Evolutionary conservation across 352 stramenopile genomes (phyloP).

Genomic region (Lagenidium giganteum): DNA sequence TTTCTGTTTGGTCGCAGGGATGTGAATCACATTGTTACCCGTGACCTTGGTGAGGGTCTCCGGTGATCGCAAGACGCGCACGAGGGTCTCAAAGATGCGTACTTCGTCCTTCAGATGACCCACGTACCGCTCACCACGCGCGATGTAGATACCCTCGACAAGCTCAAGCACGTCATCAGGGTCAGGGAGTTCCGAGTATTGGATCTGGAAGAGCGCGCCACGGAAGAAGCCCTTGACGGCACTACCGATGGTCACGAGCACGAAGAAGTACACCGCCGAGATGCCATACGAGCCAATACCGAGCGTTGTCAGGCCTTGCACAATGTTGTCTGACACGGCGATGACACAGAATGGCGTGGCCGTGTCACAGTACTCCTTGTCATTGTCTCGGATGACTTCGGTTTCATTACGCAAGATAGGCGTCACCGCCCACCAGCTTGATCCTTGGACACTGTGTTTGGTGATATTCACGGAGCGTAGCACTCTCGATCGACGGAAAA

Average conservation of each 20-base stretch:
- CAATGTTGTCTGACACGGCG: slow-evolving; percentile 83
- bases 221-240: slow-evolving; percentile 83
- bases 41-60: slow-evolving; percentile 85
- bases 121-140: slow-evolving; percentile 74
- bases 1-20: slow-evolving; percentile 80
- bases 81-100: slow-evolving; percentile 83
- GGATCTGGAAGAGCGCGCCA: slow-evolving; percentile 70
- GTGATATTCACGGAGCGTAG: slow-evolving; percentile 50
- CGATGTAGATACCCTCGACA: slow-evolving; percentile 87
- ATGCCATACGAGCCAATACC: slow-evolving; percentile 83
- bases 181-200: slow-evolving; percentile 79
- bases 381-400: slow-evolving; percentile 9
- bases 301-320: slow-evolving; percentile 70
- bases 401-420: slow-evolving; percentile 21
- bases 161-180: slow-evolving; percentile 82
- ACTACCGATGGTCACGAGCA: slow-evolving; percentile 83
- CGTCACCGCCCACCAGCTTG: slow-evolving; percentile 67
- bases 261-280: slow-evolving; percentile 84
- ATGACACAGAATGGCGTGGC: slow-evolving; percentile 71
- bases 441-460: slow-evolving; percentile 45
- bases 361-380: slow-evolving; percentile 38
- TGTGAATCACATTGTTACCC: slow-evolving; percentile 82
- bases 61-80: slow-evolving; percentile 77
- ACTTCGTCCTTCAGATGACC: slow-evolving; percentile 87
- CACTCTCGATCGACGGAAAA: slow-evolving; percentile 44